Evolutionary conservation across 1,284 basidiomycete genomes (phyloP).

Genomic region (Ganoderma lucidum): DNA sequence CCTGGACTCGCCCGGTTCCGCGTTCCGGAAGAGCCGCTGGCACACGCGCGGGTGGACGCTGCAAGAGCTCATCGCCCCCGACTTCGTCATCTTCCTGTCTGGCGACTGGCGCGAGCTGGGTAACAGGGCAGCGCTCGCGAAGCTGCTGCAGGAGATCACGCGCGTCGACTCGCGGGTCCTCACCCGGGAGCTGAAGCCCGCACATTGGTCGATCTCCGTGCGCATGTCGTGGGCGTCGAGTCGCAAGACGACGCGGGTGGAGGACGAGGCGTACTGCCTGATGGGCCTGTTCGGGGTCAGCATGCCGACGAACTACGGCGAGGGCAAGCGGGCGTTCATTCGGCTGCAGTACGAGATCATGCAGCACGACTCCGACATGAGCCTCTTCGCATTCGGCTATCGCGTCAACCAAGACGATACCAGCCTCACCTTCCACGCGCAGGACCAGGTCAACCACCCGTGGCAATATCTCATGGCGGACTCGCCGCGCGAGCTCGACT

Average conservation of each 20-base stretch:
- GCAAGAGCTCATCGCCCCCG: neutral
- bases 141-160: neutral
- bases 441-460: neutral
- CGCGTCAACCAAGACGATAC: neutral
- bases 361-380: conserved; percentile 12
- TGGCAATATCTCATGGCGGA: neutral
- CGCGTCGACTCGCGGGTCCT: neutral
- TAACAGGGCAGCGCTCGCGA: neutral
- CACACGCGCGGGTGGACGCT: conserved; percentile 3
- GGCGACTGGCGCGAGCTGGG: neutral
- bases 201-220: neutral
- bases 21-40: neutral
- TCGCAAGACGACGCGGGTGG: conserved; percentile 6
- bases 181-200: neutral
- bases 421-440: neutral
- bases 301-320: conserved; percentile 19
- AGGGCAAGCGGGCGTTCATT: conserved; percentile 8
- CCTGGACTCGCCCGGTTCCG: neutral
- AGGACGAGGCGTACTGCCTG: conserved; percentile 15
- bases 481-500: neutral
- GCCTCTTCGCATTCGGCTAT: conserved; percentile 10
- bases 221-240: conserved; percentile 14
- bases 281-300: conserved; percentile 12
- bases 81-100: neutral
- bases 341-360: conserved; percentile 17